A percentile compares a stretch with the other conserved stretches of the same genome.
These are phyloP conservation scores for Lanmaoa pseudosensibilis DNA, from an alignment of 768 basidiomycete genomes.

Conservation along the genomic window DNA sequence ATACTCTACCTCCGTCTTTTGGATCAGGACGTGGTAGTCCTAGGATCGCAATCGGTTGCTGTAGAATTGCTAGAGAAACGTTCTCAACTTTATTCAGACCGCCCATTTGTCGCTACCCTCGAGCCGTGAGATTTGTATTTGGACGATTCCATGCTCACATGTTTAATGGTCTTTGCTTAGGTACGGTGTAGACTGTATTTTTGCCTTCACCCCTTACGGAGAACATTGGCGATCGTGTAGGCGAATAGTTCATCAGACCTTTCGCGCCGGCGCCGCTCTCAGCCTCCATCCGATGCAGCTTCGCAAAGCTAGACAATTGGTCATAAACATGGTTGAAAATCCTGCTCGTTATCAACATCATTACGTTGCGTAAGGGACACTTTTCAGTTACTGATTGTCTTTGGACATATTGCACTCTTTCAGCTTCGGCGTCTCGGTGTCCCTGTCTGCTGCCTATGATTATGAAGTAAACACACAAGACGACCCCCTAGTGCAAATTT, in stretches of 20 bases:
- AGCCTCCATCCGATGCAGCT: not conserved
- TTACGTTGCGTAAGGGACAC: not conserved
- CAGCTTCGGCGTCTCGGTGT: not conserved
- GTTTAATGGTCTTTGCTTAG: not conserved
- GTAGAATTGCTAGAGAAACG: no score
- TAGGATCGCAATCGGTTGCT: no score
- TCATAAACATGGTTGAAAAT: not conserved
- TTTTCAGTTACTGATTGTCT: not conserved
- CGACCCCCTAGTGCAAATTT: not conserved
- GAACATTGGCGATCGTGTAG: slow-evolving; percentile 4
- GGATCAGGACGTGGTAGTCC: no score
- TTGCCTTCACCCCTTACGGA: slow-evolving; percentile 7
- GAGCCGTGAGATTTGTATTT: not conserved
- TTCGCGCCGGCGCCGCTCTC: not conserved
- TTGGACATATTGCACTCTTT: not conserved
- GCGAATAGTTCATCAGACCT: slow-evolving; percentile 8
- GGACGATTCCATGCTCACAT: no score
- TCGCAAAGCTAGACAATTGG: not conserved
- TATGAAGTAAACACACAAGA: not conserved
- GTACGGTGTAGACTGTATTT: slow-evolving; percentile 7
- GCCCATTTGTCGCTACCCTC: no score
- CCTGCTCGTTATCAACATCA: not conserved
- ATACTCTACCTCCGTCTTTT: no score
- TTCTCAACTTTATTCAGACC: no score
- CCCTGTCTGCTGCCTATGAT: not conserved